Evolutionary conservation across 2,329 filamentous ascomycete species (phyloP), one percentile per base, ranked within the genome.

Genomic region (Colletotrichum cuscutae): DNA sequence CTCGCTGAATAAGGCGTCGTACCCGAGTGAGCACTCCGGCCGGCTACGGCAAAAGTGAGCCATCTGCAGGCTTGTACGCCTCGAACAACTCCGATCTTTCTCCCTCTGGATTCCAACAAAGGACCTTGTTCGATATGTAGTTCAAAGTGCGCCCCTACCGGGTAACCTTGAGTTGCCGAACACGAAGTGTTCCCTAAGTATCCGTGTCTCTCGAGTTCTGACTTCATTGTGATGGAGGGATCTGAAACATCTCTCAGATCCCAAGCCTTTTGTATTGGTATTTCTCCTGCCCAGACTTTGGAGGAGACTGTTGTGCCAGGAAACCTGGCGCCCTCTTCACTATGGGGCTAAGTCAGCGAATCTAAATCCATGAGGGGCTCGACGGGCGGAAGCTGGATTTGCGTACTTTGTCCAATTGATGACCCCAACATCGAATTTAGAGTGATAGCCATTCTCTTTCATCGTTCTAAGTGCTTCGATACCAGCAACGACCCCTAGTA

Each of bases 91-190:
- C 92, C 91, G 62, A 96, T 87, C 66, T 91, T 90, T 75, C 91
- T 87, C 26, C 86, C 83, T 32, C 88, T 86, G 19, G 86, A 86
- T 77, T 95, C 91, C 1, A 97, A 86, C 42, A 94, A 89, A 0
- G 94, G 93, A 0, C 94, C 94, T 80, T 97, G 95, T 80, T 97
- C 94, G 65, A 96, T 96, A 78, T 97, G 94, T 9, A 97, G 86
- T 80, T 96, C 94, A 77, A 96, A 95, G 80, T 96, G 93, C 1
- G 92, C 93, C 1, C 89, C 92, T 82, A 94, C 90, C 0, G 91
- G 91, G 32, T 65, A 74, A 2, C 71, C 71, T 9, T 53, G 11
- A 2, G 58, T n/a, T 12, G 57, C 37, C 2, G 71, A 65, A 32
- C 73, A 75, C 9, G 63, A 37, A 0, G 86, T 82, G 0, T 81